phyloP scores from a whole-genome alignment of 257 asterid species.

The Vinca minor region DNA sequence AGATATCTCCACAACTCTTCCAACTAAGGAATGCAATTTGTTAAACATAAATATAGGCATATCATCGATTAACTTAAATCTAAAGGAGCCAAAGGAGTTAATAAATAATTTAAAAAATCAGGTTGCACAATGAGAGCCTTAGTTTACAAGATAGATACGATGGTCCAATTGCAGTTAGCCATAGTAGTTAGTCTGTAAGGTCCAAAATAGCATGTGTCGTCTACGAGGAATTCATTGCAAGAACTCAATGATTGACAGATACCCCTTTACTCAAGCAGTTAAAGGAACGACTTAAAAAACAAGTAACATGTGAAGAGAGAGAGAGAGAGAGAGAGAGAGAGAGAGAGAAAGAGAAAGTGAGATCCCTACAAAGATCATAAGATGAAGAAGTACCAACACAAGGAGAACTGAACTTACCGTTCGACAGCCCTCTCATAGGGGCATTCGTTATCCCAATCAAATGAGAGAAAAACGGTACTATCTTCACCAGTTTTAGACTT shows the following conservation, averaged over 20 bases:
- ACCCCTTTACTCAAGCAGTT: background rate
- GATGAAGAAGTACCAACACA: background rate
- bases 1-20: background rate
- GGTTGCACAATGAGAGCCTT: background rate
- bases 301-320: background rate
- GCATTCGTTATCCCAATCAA: constrained; percentile 92
- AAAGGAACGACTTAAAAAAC: background rate
- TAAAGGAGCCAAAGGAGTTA: background rate
- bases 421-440: constrained; percentile 88
- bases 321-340: no score
- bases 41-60: background rate
- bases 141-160: background rate
- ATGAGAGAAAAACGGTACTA: constrained; percentile 65
- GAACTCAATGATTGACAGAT: background rate
- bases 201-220: background rate
- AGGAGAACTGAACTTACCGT: constrained; percentile 39
- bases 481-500: constrained; percentile 49
- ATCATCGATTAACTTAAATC: background rate
- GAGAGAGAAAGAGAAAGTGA: background rate
- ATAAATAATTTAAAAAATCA: no score
- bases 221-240: background rate
- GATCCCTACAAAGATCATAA: background rate
- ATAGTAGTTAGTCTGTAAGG: background rate
- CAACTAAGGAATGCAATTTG: background rate
- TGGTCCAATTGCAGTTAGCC: background rate